Percentiles rank a stretch among this genome's conserved stretches.
phyloP scores from a whole-genome alignment of 164 flowering plant genomes.

The Sextonia rubra region DNA sequence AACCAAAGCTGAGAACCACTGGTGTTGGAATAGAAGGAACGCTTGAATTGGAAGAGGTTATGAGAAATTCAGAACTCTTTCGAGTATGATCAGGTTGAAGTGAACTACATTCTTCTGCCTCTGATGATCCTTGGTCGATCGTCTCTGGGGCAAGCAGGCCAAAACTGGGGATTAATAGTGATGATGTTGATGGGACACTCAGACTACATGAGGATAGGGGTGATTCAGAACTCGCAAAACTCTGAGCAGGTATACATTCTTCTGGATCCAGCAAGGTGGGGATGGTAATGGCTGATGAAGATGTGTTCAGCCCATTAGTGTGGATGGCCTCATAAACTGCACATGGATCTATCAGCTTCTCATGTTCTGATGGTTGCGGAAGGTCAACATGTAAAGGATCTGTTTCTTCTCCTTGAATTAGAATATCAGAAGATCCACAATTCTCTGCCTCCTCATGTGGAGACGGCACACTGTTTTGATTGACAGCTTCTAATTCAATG shows the following conservation, averaged over 20 bases:
- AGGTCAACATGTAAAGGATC: constrained; percentile 9
- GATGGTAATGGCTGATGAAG: not conserved
- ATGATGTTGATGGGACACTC: not conserved
- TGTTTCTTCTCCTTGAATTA: constrained; percentile 3
- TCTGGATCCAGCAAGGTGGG: not conserved
- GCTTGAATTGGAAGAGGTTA: constrained; percentile 10
- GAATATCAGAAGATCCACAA: constrained; percentile 2
- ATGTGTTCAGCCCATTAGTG: not conserved
- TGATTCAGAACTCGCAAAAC: constrained; percentile 16
- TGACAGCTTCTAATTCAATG: constrained; percentile 6
- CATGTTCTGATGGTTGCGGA: constrained; percentile 21
- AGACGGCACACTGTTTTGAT: not conserved
- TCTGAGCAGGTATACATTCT: constrained; percentile 5
- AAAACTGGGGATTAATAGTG: constrained; percentile 17
- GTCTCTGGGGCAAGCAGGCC: constrained; percentile 19
- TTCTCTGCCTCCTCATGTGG: constrained; percentile 13
- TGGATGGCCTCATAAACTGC: not conserved
- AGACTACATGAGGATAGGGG: constrained; percentile 13
- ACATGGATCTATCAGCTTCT: not conserved
- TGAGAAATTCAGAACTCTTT: constrained; percentile 16
- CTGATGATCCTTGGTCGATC: not conserved
- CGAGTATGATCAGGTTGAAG: constrained; percentile 14
- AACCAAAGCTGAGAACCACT: constrained; percentile 17
- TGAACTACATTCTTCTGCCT: constrained; percentile 4
- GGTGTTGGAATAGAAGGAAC: not conserved